Evolutionary conservation across 306 rosid genomes (phyloP), one percentile per base, ranked within the genome.

Genomic region (Clitoria ternatea): DNA sequence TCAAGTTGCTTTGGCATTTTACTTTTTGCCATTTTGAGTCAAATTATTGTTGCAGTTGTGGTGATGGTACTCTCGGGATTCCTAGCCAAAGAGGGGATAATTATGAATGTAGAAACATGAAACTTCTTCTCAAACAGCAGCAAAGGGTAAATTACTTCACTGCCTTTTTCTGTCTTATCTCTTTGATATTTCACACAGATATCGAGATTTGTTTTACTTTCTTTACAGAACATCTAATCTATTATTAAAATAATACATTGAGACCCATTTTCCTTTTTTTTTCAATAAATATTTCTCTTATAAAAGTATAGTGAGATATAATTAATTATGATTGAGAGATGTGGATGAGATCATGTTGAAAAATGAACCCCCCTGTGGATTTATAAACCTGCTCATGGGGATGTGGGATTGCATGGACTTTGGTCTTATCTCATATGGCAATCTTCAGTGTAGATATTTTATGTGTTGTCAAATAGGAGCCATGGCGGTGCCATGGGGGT

Each of bases 81-180:
- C 99, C 99, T 33, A 83, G 84, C 79, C 99, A 95, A 87, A 83
- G 97, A 82, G 99, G 99, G 73, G 99, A 95, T 84, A 95, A 95
- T 86, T 95, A 91, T 83, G 99, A 95, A 79, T 95, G 99, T 79
- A 87, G 99, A 81, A 95, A 95, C 84, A 95, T 95, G 99, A 95
- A 95, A 87, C 99, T 95, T 60, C 97, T 95, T 83, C 97, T 95
- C 78, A 95, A 89, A 80, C 97, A 91, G 73, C 99, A 95, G 77
- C 99, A 89, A 75, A 89, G 89, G 92, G 99, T 95, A 91, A 74
- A 71, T 44, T 36, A 65, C 66, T 80, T 13, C 6, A 49, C 77
- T 36, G n/a, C 54, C 23, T 68, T 72, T 76, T 57, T 60, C 44
- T 27, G 27, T 77, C 56, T 7, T 45, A 47, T 37, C 29, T 73